Conservation (phyloP, 2,329 filamentous ascomycete genomes). For the Dothidotthia symphoricarpi region DNA sequence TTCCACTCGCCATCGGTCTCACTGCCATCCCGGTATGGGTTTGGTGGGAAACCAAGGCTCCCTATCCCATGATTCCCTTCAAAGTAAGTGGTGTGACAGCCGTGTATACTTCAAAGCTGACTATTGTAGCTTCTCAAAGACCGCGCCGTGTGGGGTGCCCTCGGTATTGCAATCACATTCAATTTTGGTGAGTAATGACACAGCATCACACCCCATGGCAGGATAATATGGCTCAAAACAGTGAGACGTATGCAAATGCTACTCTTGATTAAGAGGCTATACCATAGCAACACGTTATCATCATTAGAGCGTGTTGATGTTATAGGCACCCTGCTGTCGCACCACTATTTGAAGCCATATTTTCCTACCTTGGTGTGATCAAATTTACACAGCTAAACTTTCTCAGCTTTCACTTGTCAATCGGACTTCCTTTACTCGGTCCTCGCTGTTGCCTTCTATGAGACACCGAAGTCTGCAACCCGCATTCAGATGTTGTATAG, state of each 20-base stretch:
- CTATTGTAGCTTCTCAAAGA: slow-evolving; percentile 55
- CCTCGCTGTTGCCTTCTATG: slow-evolving; percentile 60
- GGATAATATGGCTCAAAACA: too few species aligned
- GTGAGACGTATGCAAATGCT: too few species aligned
- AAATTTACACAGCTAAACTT: too few species aligned
- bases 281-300: too few species aligned
- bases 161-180: slow-evolving; percentile 52
- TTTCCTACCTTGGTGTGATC: too few species aligned
- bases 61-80: slow-evolving; percentile 59
- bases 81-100: slow-evolving; percentile 30
- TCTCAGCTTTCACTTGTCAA: slow-evolving; percentile 57
- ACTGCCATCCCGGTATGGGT: slow-evolving; percentile 52
- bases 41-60: slow-evolving; percentile 55
- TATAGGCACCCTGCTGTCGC: too few species aligned
- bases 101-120: neutral
- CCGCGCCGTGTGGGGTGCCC: slow-evolving; percentile 60
- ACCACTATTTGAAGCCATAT: too few species aligned
- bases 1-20: slow-evolving; percentile 54
- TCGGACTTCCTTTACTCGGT: slow-evolving; percentile 64
- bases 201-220: too few species aligned
- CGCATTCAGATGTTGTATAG: slow-evolving; percentile 61
- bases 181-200: slow-evolving; percentile 18
- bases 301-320: too few species aligned
- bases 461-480: slow-evolving; percentile 56
- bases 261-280: too few species aligned